Evolutionary conservation across 1,139 yeast genomes (phyloP), one percentile per base, ranked within the genome.

Genomic region (Magnusiomyces magnusii): DNA sequence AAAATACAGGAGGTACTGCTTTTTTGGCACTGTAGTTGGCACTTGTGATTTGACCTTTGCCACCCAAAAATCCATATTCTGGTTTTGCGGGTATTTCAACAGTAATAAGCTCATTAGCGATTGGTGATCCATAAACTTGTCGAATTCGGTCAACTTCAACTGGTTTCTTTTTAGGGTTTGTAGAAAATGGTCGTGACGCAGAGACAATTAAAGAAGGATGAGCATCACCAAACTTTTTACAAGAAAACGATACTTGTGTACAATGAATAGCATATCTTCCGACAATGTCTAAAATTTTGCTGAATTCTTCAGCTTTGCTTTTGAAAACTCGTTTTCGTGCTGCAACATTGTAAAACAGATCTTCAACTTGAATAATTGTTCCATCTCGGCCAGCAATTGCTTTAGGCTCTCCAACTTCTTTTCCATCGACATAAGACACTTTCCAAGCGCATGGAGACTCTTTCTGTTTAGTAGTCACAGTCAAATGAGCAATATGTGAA

Each of bases 341-440:
- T 0, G 97, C 96, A 31, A 87, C 82, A 68, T 93, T 95, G 73
- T 86, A 95, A 68, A 95, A 95, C 61, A 95, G 75, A 69, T 93
- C 97, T 69, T 91, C 97, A 3, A 91, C 96, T 0, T 80, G 73
- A 49, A 95, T 81, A 62, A 86, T 91, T 0, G 99, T 93, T 0
- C 99, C 99, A 53, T 79, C 80, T 62, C 82, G 85, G 0, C 98
- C 98, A 0, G 99, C 99, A 0, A 82, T 78, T 0, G 97, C 91
- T 63, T 80, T 80, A 0, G 95, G 89, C 0, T 69, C 61, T 64
- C 59, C 42, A 69, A 68, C 28, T 68, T 87, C 70, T 50, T 76
- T 78, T 1, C 97, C 97, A 62, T 84, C 84, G 1, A 78, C 62
- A 67, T 85, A 92, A 28, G 73, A 75, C 0, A 86, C 89, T 64